These are phyloP conservation scores for Fusarium sp. DNA, from an alignment of 2,329 filamentous ascomycete species.

Conservation along the genomic window DNA sequence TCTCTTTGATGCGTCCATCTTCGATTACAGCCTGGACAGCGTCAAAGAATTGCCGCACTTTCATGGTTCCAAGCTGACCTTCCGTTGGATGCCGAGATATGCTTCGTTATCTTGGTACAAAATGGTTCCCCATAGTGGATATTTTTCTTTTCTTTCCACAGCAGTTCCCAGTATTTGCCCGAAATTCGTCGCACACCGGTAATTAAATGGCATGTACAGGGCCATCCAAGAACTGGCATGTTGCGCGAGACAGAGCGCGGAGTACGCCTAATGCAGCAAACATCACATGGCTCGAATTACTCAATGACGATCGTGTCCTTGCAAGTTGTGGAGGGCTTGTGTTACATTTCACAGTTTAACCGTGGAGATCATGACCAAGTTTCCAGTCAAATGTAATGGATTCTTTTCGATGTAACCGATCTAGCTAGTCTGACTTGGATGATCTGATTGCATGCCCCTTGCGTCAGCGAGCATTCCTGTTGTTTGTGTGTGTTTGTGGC, in stretches of 20 bases:
- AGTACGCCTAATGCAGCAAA: constrained; percentile 6
- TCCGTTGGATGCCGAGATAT: background rate
- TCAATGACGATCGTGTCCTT: constrained; percentile 4
- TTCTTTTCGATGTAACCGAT: constrained; percentile 9
- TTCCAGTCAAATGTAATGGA: background rate
- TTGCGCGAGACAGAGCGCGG: background rate
- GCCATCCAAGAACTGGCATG: background rate
- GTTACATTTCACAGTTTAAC: constrained; percentile 5
- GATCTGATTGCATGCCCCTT: constrained; percentile 5
- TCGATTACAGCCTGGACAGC: background rate
- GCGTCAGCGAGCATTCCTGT: constrained; percentile 17
- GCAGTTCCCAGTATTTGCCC: background rate
- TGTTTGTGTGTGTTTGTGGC: background rate
- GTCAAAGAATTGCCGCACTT: constrained; percentile 14
- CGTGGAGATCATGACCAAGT: background rate
- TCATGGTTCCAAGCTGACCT: background rate
- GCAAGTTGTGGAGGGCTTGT: constrained; percentile 6
- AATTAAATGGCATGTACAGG: constrained; percentile 1
- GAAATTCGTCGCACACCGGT: constrained; percentile 9
- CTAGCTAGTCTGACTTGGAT: constrained; percentile 16
- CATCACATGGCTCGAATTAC: background rate
- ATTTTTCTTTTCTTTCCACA: background rate
- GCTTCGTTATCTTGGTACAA: background rate
- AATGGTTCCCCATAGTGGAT: background rate
- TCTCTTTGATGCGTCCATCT: background rate